phyloP scores from a whole-genome alignment of 495 filamentous ascomycete genomes.

The Neurospora sp. region DNA sequence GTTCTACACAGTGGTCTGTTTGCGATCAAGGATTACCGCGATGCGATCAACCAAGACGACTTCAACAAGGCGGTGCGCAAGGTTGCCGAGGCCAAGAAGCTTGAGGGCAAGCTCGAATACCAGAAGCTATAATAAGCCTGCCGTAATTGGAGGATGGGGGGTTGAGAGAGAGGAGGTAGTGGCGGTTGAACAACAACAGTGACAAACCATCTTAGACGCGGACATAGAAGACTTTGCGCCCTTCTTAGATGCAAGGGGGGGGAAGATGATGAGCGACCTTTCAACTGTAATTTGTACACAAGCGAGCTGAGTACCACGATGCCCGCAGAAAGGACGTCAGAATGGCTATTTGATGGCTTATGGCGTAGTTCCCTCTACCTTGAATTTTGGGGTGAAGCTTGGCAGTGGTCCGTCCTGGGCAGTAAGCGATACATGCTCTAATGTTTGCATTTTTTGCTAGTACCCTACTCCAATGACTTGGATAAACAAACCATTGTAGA shows the following conservation, averaged over 20 bases:
- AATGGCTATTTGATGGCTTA: background rate
- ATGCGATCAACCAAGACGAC: constrained; percentile 94
- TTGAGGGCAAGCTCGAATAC: constrained; percentile 96
- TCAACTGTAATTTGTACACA: background rate
- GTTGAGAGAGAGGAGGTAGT: background rate
- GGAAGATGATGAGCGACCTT: background rate
- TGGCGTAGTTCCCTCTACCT: background rate
- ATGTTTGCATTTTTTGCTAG: too few relatives aligned
- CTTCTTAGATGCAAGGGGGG: background rate
- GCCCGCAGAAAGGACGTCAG: background rate
- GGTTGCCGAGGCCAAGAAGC: constrained; percentile 93
- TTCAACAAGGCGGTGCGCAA: constrained; percentile 98
- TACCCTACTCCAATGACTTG: too few relatives aligned
- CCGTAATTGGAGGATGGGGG: background rate
- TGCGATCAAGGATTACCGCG: constrained; percentile 93
- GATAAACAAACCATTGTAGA: background rate
- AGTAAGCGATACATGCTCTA: background rate
- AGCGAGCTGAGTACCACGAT: background rate
- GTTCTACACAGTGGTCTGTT: constrained; percentile 62
- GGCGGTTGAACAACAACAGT: background rate
- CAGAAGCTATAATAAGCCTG: constrained; percentile 68
- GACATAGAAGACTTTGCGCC: background rate
- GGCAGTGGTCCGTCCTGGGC: background rate
- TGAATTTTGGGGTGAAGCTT: background rate
- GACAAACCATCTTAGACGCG: background rate